phyloP scores from a whole-genome alignment of 768 basidiomycete species.

The Candolleomyces eurysporus region DNA sequence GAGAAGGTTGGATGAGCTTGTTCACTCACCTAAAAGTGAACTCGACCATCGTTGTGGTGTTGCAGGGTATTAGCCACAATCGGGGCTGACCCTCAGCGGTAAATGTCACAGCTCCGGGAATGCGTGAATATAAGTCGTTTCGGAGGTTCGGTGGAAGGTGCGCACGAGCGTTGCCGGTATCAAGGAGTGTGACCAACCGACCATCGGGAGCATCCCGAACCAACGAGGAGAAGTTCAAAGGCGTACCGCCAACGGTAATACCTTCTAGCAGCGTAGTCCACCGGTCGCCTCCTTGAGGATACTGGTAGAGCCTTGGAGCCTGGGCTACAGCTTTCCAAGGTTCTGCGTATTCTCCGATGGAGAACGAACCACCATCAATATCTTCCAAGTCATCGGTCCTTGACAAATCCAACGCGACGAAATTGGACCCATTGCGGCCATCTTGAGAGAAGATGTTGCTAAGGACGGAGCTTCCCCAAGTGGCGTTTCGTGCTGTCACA shows the following conservation, averaged over 20 bases:
- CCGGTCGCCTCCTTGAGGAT: conserved; percentile 29
- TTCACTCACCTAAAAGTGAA: conserved; percentile 34
- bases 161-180: conserved; percentile 2
- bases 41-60: conserved; percentile 28
- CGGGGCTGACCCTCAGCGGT: conserved; percentile 28
- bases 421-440: conserved; percentile 29
- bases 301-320: conserved; percentile 30
- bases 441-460: conserved; percentile 36
- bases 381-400: conserved; percentile 33
- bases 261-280: conserved; percentile 43
- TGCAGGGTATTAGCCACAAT: conserved; percentile 31
- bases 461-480: conserved; percentile 35
- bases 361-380: conserved; percentile 39
- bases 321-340: conserved; percentile 28
- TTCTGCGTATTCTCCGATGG: conserved; percentile 40
- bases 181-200: conserved; percentile 19
- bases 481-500: conserved; percentile 20
- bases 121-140: conserved; percentile 28
- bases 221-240: conserved; percentile 25
- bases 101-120: conserved; percentile 9
- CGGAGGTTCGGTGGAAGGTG: not conserved
- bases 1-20: not conserved
- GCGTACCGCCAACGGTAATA: conserved; percentile 31
- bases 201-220: conserved; percentile 27
- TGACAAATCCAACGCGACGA: conserved; percentile 40